phyloP scores from a whole-genome alignment of 805 yeast genomes.

The Spathaspora hagerdaliae region DNA sequence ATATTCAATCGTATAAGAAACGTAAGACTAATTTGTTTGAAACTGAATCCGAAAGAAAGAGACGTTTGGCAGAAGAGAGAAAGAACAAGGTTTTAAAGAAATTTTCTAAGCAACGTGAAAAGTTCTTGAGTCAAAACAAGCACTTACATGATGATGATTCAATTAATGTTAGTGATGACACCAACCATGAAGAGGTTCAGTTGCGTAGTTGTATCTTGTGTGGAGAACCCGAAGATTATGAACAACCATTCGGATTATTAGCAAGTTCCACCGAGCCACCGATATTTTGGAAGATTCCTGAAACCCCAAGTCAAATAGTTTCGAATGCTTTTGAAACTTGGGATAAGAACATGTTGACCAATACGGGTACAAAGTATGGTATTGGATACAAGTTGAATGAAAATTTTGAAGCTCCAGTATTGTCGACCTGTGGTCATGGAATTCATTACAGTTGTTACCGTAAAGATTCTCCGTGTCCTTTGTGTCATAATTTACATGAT shows the following conservation, averaged over 20 bases:
- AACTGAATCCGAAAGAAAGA: conserved; percentile 52
- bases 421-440: conserved; percentile 50
- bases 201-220: conserved; percentile 53
- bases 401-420: conserved; percentile 20
- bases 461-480: conserved; percentile 42
- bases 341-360: conserved; percentile 10
- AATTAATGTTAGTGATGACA: conserved; percentile 1
- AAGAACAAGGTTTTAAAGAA: conserved; percentile 59
- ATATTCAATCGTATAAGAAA: conserved; percentile 46
- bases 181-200: conserved; percentile 10
- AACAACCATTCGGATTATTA: conserved; percentile 57
- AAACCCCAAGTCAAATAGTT: conserved; percentile 10
- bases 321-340: conserved; percentile 19
- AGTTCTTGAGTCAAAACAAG: conserved; percentile 40
- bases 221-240: conserved; percentile 45
- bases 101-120: conserved; percentile 52
- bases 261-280: conserved; percentile 45
- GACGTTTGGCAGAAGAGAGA: conserved; percentile 56
- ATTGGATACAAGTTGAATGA: conserved; percentile 15
- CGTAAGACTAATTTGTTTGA: conserved; percentile 41
- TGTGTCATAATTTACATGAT: conserved; percentile 45
- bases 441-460: conserved; percentile 46
- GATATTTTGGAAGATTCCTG: conserved; percentile 46
- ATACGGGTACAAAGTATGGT: conserved; percentile 13
- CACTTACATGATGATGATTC: conserved; percentile 9